These are phyloP conservation scores for Auriculariales sp. DNA, from an alignment of 768 basidiomycete genomes.

Conservation along the genomic window DNA sequence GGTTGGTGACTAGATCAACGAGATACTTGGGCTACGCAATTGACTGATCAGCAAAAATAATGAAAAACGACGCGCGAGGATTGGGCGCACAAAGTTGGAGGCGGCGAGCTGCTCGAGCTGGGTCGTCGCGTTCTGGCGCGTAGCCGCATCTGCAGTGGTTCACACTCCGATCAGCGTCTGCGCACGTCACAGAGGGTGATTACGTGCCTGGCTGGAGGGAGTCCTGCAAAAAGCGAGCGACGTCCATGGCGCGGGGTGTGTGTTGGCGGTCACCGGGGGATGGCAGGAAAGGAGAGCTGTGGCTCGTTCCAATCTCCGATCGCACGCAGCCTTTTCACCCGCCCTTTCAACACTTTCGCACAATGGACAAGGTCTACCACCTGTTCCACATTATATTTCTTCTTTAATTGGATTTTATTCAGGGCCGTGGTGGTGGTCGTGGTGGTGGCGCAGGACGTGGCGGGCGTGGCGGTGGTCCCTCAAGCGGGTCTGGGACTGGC, in stretches of 20 bases:
- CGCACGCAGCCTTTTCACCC: neutral
- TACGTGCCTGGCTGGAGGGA: slow-evolving; percentile 77
- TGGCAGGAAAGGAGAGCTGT: slow-evolving; percentile 10
- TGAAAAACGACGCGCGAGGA: slow-evolving; percentile 4
- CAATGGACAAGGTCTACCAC: neutral
- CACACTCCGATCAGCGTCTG: slow-evolving; percentile 11
- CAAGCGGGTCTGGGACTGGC: no score
- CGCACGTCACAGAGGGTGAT: slow-evolving; percentile 15
- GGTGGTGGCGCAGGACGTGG: slow-evolving; percentile 27
- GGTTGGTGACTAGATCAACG: slow-evolving; percentile 73
- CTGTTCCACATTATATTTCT: slow-evolving; percentile 21
- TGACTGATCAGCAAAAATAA: neutral
- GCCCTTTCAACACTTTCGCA: neutral
- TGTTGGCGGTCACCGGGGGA: slow-evolving; percentile 3
- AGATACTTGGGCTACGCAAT: slow-evolving; percentile 73
- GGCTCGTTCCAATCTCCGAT: slow-evolving; percentile 9
- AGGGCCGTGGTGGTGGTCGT: slow-evolving; percentile 25
- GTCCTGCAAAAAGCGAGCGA: slow-evolving; percentile 79
- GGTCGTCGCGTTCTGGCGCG: slow-evolving; percentile 83
- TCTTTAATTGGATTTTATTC: slow-evolving; percentile 40
- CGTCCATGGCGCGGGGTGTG: slow-evolving; percentile 56
- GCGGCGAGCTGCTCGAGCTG: slow-evolving; percentile 75
- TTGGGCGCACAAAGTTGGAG: slow-evolving; percentile 71
- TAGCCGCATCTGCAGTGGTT: slow-evolving; percentile 51
- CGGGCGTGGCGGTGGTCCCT: slow-evolving; percentile 35